Conservation (phyloP, 768 basidiomycete genomes). For the Pholiota molesta region DNA sequence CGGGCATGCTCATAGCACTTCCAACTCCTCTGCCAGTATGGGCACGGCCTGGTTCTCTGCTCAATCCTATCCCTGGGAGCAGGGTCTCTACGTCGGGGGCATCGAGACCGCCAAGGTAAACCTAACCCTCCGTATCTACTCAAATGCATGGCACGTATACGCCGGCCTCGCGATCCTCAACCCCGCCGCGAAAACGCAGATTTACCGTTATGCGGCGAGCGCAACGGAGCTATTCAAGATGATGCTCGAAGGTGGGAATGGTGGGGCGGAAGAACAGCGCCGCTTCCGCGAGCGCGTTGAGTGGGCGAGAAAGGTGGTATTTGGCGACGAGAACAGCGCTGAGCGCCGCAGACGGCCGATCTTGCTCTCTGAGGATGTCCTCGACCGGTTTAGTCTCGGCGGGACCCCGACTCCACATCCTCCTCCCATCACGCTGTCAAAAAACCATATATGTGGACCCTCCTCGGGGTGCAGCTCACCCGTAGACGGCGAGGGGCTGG, state of each 20-base stretch:
- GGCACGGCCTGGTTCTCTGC: slow-evolving; percentile 92
- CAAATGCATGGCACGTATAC: slow-evolving; percentile 99
- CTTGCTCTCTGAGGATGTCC: slow-evolving; percentile 78
- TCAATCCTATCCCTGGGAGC: slow-evolving; percentile 91
- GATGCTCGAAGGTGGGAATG: slow-evolving; percentile 58
- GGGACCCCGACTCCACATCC: slow-evolving; percentile 26
- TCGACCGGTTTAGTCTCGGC: slow-evolving; percentile 90
- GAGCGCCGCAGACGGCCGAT: slow-evolving; percentile 55
- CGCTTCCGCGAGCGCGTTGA: slow-evolving; percentile 73
- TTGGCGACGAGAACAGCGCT: slow-evolving; percentile 44
- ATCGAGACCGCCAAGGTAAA: slow-evolving; percentile 99
- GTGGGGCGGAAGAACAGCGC: slow-evolving; percentile 39
- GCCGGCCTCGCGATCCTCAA: slow-evolving; percentile 98
- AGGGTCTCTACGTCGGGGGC: slow-evolving; percentile 92
- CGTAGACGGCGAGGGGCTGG: slow-evolving; percentile 9
- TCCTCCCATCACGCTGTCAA: slow-evolving; percentile 12
- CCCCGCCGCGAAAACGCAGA: slow-evolving; percentile 85
- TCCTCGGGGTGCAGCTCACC: slow-evolving; percentile 14
- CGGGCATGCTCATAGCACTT: not conserved
- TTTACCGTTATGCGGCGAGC: slow-evolving; percentile 87
- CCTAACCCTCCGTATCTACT: slow-evolving; percentile 93
- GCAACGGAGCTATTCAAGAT: slow-evolving; percentile 93
- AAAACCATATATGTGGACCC: not conserved
- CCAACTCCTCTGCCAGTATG: slow-evolving; percentile 63
- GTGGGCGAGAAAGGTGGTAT: slow-evolving; percentile 75